Conservation (phyloP, 2,329 filamentous ascomycete species). For the Endocalyx cinctus region DNA sequence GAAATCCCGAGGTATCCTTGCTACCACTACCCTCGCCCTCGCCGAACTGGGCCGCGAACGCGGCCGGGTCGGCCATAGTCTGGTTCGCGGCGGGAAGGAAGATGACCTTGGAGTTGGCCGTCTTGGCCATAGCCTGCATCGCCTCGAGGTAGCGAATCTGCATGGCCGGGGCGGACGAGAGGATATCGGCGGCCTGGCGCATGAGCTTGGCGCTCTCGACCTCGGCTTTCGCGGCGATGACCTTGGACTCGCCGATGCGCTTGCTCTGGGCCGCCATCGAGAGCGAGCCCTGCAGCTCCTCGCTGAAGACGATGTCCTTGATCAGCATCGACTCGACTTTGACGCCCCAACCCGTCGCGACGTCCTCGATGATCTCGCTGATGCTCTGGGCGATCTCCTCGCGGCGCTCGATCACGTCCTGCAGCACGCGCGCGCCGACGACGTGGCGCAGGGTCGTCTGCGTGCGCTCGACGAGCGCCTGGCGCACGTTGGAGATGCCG, state of each 20-base stretch:
- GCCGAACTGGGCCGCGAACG: conserved; percentile 41
- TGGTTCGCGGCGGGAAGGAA: conserved; percentile 68
- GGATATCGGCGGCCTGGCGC: conserved; percentile 88
- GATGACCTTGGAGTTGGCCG: conserved; percentile 81
- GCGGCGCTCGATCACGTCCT: conserved; percentile 96
- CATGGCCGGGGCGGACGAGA: conserved; percentile 91
- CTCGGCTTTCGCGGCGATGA: conserved; percentile 94
- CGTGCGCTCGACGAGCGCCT: conserved; percentile 95
- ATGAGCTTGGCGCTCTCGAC: conserved; percentile 94
- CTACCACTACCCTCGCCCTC: conserved; percentile 30
- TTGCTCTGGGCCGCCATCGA: conserved; percentile 99
- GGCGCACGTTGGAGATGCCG: conserved; percentile 88
- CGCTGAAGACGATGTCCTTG: conserved; percentile 97
- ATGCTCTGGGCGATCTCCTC: conserved; percentile 96
- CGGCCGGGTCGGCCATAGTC: conserved; percentile 43
- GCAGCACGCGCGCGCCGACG: conserved; percentile 87
- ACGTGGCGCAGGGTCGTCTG: conserved; percentile 97
- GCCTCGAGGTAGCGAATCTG: conserved; percentile 97
- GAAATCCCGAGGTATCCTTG: conserved; percentile 60
- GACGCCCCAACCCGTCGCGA: conserved; percentile 89
- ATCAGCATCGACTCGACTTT: conserved; percentile 97
- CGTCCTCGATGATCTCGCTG: conserved; percentile 95
- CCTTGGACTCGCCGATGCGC: conserved; percentile 96
- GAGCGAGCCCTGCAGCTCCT: conserved; percentile 90
- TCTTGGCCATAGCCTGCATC: conserved; percentile 98